Base-by-base conservation (phyloP, 2,329 filamentous ascomycete genomes). In the Acrodontium crateriforme region DNA sequence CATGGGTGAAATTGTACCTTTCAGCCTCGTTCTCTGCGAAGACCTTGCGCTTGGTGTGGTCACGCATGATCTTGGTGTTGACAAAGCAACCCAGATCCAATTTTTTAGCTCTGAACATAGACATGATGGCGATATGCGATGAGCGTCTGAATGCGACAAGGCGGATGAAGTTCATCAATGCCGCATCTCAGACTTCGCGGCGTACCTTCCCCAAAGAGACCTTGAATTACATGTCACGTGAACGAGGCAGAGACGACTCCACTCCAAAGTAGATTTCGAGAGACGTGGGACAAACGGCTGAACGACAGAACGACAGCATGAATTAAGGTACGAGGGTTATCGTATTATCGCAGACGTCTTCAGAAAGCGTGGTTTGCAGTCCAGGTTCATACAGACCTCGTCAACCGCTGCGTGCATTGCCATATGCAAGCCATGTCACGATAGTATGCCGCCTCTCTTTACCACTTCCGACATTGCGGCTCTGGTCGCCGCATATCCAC, bases 11-110 rank as follows among this genome's bases (percentile, higher is more conserved):
- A 24, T 40, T 52, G 38, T 64, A 91, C 85, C 87, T 78, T 60
- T 94, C 79, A 4, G 84, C 73, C 63, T 98, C 89, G 51, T 78
- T 65, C 53, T 83, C 67, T 51, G 78, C 79, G 49, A 85, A 94
- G 34, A 84, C 81, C 62, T 91, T 87, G 48, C 89, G 79, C 71
- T 95, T 98, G 30, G 84, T 85, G 62, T 95, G 83, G 58, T 98
- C 89, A 47, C 89, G 82, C 53, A 98, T 78, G 42, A 81, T 71
- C 42, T 78, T 77, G 54, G 78, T 72, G 52, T 94, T 94, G 60
- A 91, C 58, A 52, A 80, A 93, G 53, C 82, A 82, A 54, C 79
- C 76, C 43, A 95, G 62, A 46, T 95, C 84, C 44, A 94, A 74
- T 65, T 76, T 85, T 60, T 92, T 92, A 17, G 84, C 68, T 46